phyloP scores from a whole-genome alignment of 192 early-diverging fungal species.

The Entomortierella chlamydospora region DNA sequence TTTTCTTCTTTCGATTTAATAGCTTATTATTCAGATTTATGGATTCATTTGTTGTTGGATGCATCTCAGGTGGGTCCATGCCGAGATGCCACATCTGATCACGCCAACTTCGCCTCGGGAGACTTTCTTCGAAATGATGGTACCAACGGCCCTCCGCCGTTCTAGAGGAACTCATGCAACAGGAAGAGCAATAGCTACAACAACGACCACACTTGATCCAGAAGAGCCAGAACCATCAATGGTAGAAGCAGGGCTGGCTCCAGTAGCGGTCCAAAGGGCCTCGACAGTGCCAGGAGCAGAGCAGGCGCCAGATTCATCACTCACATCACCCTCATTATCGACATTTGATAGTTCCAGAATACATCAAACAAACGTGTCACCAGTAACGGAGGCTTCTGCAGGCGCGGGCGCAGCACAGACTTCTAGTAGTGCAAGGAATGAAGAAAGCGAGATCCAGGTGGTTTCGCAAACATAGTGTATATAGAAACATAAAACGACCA shows the following conservation, averaged over 20 bases:
- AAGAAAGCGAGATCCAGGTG: too few species aligned
- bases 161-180: background rate
- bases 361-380: too few species aligned
- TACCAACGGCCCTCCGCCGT: conserved; percentile 16
- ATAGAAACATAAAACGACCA: background rate
- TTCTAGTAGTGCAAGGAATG: too few species aligned
- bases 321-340: background rate
- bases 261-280: too few species aligned
- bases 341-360: too few species aligned
- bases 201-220: background rate
- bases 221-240: background rate
- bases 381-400: too few species aligned
- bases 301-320: too few species aligned
- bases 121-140: conserved; percentile 31
- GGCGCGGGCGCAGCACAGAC: too few species aligned
- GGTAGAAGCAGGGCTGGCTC: too few species aligned
- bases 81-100: conserved; percentile 36
- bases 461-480: too few species aligned
- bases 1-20: background rate
- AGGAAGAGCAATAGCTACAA: background rate
- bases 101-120: background rate
- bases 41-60: conserved; percentile 50
- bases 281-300: too few species aligned
- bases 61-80: conserved; percentile 30
- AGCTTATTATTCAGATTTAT: conserved; percentile 33